A percentile compares a stretch with the other conserved stretches of the same genome.
Conservation (phyloP, 352 stramenopile genomes). For the Phytophthora fragariaefolia region DNA sequence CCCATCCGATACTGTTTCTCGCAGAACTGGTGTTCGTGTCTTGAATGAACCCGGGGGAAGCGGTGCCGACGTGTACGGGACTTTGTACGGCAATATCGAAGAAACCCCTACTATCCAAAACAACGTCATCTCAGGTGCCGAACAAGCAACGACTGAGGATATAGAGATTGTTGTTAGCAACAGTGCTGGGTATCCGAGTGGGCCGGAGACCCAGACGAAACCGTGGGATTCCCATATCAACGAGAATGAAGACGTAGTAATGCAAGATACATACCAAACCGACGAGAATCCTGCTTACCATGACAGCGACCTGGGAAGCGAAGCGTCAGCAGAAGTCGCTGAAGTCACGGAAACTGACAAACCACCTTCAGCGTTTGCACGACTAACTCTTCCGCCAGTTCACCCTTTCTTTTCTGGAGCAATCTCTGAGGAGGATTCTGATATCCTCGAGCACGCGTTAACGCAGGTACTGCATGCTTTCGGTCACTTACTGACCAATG, state of each 20-base stretch:
- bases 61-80: conserved; percentile 31
- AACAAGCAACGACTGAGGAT: conserved; percentile 2
- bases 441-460: conserved; percentile 27
- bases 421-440: conserved; percentile 27
- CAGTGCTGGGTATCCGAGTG: conserved; percentile 2
- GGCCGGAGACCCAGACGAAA: conserved; percentile 1
- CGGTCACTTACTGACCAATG: too few relatives aligned
- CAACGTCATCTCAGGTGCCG: not conserved
- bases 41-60: conserved; percentile 48
- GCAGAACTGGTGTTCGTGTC: conserved; percentile 38
- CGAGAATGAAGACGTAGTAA: conserved; percentile 19
- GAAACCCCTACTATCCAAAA: not conserved
- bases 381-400: conserved; percentile 32
- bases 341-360: not conserved
- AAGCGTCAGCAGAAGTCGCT: not conserved
- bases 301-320: conserved; percentile 6
- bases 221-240: not conserved
- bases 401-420: conserved; percentile 41
- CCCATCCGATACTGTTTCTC: not conserved
- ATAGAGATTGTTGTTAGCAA: conserved; percentile 18
- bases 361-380: conserved; percentile 3
- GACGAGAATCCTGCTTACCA: conserved; percentile 1
- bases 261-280: conserved; percentile 7
- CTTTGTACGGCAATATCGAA: conserved; percentile 33
- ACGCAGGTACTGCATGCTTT: conserved; percentile 26